Percentiles rank a stretch among this genome's conserved stretches.
These are phyloP conservation scores for Phytophthora megakarya DNA, from an alignment of 352 stramenopile genomes.

Conservation along the genomic window DNA sequence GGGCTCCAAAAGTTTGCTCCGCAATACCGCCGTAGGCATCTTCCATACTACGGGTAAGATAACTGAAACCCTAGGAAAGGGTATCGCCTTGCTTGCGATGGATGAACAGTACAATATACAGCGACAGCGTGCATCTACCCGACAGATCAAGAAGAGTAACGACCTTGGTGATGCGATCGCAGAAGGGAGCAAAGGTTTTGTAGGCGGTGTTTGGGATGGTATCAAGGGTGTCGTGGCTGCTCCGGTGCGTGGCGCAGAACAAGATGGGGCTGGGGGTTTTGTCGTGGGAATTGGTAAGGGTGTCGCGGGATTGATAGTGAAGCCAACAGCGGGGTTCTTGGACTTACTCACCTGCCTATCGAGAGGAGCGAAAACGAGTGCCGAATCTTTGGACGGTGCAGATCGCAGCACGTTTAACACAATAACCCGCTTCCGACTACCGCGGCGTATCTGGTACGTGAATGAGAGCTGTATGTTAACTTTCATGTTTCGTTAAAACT, in stretches of 20 bases:
- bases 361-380: constrained; percentile 80
- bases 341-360: constrained; percentile 85
- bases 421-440: constrained; percentile 70
- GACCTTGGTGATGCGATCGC: constrained; percentile 80
- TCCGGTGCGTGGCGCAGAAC: constrained; percentile 76
- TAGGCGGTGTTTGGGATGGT: constrained; percentile 81
- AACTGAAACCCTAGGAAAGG: constrained; percentile 88
- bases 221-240: constrained; percentile 82
- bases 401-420: constrained; percentile 47
- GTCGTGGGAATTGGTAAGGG: constrained; percentile 87
- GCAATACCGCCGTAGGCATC: constrained; percentile 87
- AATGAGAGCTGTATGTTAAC: background rate
- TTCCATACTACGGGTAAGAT: constrained; percentile 92
- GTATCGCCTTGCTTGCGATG: constrained; percentile 84
- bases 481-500: background rate
- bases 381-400: constrained; percentile 72
- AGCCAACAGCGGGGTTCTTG: constrained; percentile 81
- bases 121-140: constrained; percentile 71
- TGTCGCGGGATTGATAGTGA: constrained; percentile 82
- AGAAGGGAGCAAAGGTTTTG: constrained; percentile 81
- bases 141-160: constrained; percentile 79
- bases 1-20: constrained; percentile 85
- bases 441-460: constrained; percentile 78
- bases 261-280: constrained; percentile 78
- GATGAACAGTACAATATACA: constrained; percentile 89